Conservation (phyloP, 495 filamentous ascomycete species). For the Bombardia bombarda region DNA sequence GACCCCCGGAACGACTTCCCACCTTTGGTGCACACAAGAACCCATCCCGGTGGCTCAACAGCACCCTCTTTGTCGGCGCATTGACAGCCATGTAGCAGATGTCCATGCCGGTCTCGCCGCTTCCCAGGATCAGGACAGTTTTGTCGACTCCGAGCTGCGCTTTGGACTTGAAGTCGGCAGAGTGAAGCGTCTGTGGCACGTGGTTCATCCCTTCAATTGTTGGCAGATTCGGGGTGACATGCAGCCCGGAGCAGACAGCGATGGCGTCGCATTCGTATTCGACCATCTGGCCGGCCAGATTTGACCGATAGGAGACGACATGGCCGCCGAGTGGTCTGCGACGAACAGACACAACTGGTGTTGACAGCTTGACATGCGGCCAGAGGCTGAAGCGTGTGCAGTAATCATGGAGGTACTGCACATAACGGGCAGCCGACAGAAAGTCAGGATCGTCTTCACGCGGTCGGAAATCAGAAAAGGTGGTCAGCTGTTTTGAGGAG, state of each 20-base stretch:
- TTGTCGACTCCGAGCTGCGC: slow-evolving; percentile 28
- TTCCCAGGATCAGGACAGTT: slow-evolving; percentile 33
- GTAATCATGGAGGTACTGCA: slow-evolving; percentile 32
- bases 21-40: slow-evolving; percentile 31
- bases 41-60: slow-evolving; percentile 35
- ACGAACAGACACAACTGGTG: slow-evolving; percentile 13
- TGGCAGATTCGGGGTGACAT: slow-evolving; percentile 30
- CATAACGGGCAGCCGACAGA: slow-evolving; percentile 20
- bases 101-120: slow-evolving; percentile 37
- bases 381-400: slow-evolving; percentile 29
- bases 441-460: slow-evolving; percentile 22
- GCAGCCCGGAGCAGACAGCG: slow-evolving; percentile 36
- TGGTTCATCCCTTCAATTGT: slow-evolving; percentile 26
- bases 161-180: slow-evolving; percentile 31
- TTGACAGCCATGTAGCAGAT: slow-evolving; percentile 34
- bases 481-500: slow-evolving; percentile 31
- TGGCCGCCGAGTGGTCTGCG: slow-evolving; percentile 18
- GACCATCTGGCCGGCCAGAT: not conserved
- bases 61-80: slow-evolving; percentile 24
- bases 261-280: slow-evolving; percentile 29
- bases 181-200: slow-evolving; percentile 29
- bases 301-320: slow-evolving; percentile 13
- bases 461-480: slow-evolving; percentile 33
- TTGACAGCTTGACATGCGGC: slow-evolving; percentile 28
- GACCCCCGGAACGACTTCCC: no score